Percentiles rank a stretch among this genome's conserved stretches.
phyloP scores from a whole-genome alignment of 179 eudicot species.

The Gypsophila paniculata region DNA sequence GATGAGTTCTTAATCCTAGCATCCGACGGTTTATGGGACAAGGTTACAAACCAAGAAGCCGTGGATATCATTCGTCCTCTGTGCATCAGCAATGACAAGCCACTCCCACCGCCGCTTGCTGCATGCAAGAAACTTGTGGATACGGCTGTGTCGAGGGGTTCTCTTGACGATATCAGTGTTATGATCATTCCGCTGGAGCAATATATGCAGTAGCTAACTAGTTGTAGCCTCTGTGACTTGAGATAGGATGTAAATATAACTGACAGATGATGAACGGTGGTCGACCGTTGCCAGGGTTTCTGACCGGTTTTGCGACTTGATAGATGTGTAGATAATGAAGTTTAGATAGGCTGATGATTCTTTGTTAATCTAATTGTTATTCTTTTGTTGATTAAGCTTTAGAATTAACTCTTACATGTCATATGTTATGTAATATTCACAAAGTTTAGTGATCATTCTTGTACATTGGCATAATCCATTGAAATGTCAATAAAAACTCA shows the following conservation, averaged over 20 bases:
- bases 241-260: not conserved
- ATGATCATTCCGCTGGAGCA: conserved; percentile 59
- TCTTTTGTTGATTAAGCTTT: conserved; percentile 13
- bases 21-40: conserved; percentile 94
- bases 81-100: conserved; percentile 27
- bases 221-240: not conserved
- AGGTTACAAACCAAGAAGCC: conserved; percentile 78
- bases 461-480: not conserved
- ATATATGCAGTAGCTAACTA: conserved; percentile 24
- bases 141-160: conserved; percentile 59
- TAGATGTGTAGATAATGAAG: not conserved
- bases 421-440: conserved; percentile 1
- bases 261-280: not conserved
- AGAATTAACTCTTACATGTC: not conserved
- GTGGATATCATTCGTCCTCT: conserved; percentile 53
- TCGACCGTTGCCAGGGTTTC: not conserved
- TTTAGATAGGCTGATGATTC: conserved; percentile 19
- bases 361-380: conserved; percentile 16
- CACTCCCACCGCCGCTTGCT: conserved; percentile 31
- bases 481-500: not conserved
- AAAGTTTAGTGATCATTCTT: not conserved
- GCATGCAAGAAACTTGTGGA: conserved; percentile 72
- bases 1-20: conserved; percentile 80
- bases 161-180: conserved; percentile 63
- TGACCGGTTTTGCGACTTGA: not conserved